Conservation (phyloP, 2,329 filamentous ascomycete genomes). For the Ophiocordyceps camponoti-leonardi region DNA sequence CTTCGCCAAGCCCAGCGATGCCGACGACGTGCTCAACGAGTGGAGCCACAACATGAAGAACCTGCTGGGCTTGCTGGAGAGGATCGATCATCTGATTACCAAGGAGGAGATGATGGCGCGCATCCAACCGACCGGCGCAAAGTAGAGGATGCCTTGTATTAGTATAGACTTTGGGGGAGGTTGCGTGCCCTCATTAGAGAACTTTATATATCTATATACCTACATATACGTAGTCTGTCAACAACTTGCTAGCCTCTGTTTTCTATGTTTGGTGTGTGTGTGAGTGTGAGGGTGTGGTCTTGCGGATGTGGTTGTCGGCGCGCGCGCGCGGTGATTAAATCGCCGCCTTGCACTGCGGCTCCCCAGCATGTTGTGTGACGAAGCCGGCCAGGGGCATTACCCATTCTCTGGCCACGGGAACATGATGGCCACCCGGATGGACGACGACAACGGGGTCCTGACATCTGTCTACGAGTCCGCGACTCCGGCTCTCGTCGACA, state of each 20-base stretch:
- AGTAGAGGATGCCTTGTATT: constrained; percentile 10
- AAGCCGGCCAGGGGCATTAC: constrained; percentile 60
- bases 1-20: constrained; percentile 87
- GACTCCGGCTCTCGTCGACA: constrained; percentile 60
- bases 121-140: constrained; percentile 50
- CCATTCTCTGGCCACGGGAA: constrained; percentile 71
- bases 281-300: no score
- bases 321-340: constrained; percentile 5
- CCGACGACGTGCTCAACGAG: constrained; percentile 92
- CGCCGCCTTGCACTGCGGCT: constrained; percentile 9
- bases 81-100: constrained; percentile 94
- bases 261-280: no score
- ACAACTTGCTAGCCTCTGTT: no score
- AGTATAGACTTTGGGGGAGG: no score
- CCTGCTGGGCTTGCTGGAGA: constrained; percentile 65
- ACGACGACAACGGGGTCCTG: constrained; percentile 36
- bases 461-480: constrained; percentile 48
- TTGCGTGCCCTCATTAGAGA: no score
- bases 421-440: constrained; percentile 81
- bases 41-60: constrained; percentile 99
- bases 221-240: no score
- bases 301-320: neutral
- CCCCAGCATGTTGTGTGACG: constrained; percentile 28
- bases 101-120: constrained; percentile 99
- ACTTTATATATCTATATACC: no score